Evolutionary conservation across 2,329 filamentous ascomycete genomes (phyloP).

Genomic region (Calonectria henricotiae): DNA sequence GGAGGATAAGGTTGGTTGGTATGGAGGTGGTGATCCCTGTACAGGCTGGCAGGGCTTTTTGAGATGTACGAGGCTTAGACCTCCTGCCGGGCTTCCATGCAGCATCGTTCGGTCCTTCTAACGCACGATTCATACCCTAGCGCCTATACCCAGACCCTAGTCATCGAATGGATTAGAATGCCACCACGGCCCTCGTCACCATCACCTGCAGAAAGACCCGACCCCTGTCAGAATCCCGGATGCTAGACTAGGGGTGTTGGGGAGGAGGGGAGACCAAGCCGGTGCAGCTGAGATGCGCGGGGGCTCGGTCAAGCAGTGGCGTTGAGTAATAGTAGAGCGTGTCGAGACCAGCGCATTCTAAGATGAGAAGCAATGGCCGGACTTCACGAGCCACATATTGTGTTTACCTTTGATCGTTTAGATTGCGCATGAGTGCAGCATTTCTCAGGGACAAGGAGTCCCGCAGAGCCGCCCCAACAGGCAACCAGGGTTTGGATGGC

Average conservation of each 20-base stretch:
- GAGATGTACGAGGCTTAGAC: conserved; percentile 53
- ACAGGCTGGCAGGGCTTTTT: conserved; percentile 49
- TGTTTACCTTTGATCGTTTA: background rate
- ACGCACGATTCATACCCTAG: conserved; percentile 52
- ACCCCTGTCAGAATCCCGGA: conserved; percentile 44
- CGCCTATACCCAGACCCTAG: conserved; percentile 43
- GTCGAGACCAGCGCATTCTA: background rate
- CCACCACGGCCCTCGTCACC: conserved; percentile 42
- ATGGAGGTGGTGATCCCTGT: conserved; percentile 33
- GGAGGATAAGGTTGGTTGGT: conserved; percentile 37
- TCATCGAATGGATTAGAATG: conserved; percentile 46
- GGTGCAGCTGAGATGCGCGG: conserved; percentile 28
- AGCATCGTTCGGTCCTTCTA: conserved; percentile 54
- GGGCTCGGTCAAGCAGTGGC: conserved; percentile 25
- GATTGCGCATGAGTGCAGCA: background rate
- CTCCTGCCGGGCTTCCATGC: conserved; percentile 49
- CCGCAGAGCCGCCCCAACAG: conserved; percentile 31
- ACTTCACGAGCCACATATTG: background rate
- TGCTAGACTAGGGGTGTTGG: conserved; percentile 27
- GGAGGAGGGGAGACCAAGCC: conserved; percentile 4
- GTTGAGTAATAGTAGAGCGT: conserved; percentile 19
- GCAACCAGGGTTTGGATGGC: conserved; percentile 17
- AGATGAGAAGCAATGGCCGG: background rate
- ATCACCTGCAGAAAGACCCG: conserved; percentile 44
- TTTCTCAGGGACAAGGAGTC: conserved; percentile 22